phyloP scores from a whole-genome alignment of 2,329 filamentous ascomycete genomes.

The Penicillium occitanis region DNA sequence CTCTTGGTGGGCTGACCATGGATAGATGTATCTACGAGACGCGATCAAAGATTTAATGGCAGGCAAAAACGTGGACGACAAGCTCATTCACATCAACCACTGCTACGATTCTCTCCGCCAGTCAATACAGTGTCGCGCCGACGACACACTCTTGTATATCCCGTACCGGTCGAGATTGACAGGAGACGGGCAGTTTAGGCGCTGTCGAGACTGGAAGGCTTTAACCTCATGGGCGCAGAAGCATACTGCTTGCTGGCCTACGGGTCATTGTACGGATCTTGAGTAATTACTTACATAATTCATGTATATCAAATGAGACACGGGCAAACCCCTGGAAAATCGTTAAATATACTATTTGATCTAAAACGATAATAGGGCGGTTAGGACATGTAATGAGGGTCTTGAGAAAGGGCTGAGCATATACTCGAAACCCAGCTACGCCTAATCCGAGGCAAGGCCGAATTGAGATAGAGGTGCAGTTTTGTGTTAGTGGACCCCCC shows the following conservation, averaged over 20 bases:
- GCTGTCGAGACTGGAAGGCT: neutral
- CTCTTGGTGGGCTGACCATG: neutral
- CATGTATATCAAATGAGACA: neutral
- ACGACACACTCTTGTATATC: neutral
- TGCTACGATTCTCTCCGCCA: neutral
- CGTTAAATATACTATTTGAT: neutral
- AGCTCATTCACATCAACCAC: neutral
- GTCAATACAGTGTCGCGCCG: neutral
- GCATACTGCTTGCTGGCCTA: neutral
- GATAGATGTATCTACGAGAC: neutral
- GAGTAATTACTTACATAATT: neutral
- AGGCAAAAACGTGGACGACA: neutral
- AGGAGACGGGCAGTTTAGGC: neutral
- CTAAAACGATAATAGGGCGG: neutral
- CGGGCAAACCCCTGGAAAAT: neutral
- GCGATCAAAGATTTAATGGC: neutral
- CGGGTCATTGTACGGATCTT: neutral
- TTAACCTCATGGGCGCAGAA: neutral
- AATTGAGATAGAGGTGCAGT: neutral
- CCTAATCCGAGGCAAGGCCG: neutral
- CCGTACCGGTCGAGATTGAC: neutral
- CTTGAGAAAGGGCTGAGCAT: neutral
- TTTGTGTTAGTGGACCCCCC: neutral
- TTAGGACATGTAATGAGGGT: neutral
- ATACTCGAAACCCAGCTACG: neutral